phyloP scores from a whole-genome alignment of 352 stramenopile species.

The Ochromonadaceae sp. region DNA sequence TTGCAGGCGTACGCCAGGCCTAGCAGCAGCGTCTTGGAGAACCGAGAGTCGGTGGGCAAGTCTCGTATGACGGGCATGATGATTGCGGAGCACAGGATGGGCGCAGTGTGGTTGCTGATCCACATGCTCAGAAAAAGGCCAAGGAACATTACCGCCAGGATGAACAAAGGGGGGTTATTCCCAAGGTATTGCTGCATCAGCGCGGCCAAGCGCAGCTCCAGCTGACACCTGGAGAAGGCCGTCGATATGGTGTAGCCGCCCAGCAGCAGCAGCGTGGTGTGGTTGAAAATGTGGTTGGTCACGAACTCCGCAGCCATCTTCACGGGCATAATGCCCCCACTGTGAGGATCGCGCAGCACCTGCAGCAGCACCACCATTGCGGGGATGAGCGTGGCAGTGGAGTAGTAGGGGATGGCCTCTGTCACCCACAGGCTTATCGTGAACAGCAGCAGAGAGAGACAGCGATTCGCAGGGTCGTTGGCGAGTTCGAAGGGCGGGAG shows the following conservation, averaged over 20 bases:
- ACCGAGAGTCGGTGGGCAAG: slow-evolving; percentile 18
- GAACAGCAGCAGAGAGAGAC: slow-evolving; percentile 67
- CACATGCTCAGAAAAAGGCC: slow-evolving; percentile 74
- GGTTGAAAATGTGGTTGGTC: slow-evolving; percentile 54
- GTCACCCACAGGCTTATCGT: slow-evolving; percentile 71
- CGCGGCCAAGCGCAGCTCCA: slow-evolving; percentile 69
- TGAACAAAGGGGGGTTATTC: slow-evolving; percentile 62
- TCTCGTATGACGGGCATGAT: slow-evolving; percentile 14
- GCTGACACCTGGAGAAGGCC: slow-evolving; percentile 70
- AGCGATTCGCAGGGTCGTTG: slow-evolving; percentile 39
- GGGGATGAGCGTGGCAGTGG: slow-evolving; percentile 64
- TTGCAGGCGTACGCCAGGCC: slow-evolving; percentile 79
- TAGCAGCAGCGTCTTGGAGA: slow-evolving; percentile 69
- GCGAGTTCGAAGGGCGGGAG: slow-evolving; percentile 18
- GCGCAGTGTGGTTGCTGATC: slow-evolving; percentile 79
- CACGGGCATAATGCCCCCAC: slow-evolving; percentile 18
- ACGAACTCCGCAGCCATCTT: slow-evolving; percentile 63
- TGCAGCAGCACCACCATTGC: slow-evolving; percentile 63
- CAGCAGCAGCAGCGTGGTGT: slow-evolving; percentile 79
- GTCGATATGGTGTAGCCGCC: slow-evolving; percentile 64
- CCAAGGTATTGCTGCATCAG: slow-evolving; percentile 68
- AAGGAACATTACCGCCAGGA: slow-evolving; percentile 79
- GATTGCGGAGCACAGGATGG: slow-evolving; percentile 52
- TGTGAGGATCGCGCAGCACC: slow-evolving; percentile 45
- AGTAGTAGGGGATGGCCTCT: slow-evolving; percentile 70